Conservation (phyloP, 768 basidiomycete species). For the Panellus pusillus region DNA sequence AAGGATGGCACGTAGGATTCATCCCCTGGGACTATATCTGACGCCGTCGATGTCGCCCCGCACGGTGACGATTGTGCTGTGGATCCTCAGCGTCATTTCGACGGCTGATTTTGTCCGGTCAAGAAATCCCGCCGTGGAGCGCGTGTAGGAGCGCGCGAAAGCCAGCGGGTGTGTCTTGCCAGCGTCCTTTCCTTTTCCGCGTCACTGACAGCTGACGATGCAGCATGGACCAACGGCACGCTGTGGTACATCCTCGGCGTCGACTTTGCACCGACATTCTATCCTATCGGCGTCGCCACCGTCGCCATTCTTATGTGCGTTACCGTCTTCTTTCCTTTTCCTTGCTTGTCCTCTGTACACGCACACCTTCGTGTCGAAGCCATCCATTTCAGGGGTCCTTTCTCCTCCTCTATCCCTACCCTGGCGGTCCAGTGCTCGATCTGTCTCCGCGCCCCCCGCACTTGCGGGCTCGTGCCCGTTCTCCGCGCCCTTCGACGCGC, state of each 20-base stretch:
- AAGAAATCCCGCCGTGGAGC: constrained; percentile 60
- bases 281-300: constrained; percentile 87
- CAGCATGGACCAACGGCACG: constrained; percentile 69
- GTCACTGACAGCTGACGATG: neutral
- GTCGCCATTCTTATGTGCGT: constrained; percentile 86
- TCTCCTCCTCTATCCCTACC: too few species aligned
- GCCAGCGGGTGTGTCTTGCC: constrained; percentile 60
- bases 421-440: too few species aligned
- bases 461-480: too few species aligned
- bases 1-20: constrained; percentile 46
- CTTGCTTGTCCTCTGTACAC: constrained; percentile 8
- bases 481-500: too few species aligned
- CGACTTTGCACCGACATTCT: constrained; percentile 67
- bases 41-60: constrained; percentile 44
- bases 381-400: neutral
- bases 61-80: constrained; percentile 61
- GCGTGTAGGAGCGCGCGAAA: constrained; percentile 78
- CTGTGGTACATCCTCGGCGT: constrained; percentile 93
- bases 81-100: constrained; percentile 64
- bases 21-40: constrained; percentile 57
- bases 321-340: neutral
- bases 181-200: neutral
- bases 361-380: neutral
- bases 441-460: too few species aligned
- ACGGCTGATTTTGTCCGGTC: constrained; percentile 80